Percentiles rank a stretch among this genome's conserved stretches.
These are phyloP conservation scores for Peribolospora baueri DNA, from an alignment of 768 basidiomycete genomes.

Conservation along the genomic window DNA sequence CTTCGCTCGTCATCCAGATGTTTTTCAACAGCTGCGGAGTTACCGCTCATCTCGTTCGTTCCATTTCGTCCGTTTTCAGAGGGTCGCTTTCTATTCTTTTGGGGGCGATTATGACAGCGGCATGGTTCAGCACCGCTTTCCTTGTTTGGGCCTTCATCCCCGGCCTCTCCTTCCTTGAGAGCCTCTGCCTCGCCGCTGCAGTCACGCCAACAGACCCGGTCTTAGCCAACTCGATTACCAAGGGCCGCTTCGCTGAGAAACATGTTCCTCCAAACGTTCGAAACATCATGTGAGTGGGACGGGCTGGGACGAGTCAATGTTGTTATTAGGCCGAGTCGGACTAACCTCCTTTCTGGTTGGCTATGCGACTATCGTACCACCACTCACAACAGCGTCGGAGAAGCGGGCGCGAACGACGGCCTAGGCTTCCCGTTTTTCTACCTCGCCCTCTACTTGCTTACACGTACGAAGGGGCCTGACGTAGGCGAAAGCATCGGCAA, in stretches of 20 bases:
- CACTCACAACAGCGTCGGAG: slow-evolving; percentile 12
- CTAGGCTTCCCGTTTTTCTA: slow-evolving; percentile 24
- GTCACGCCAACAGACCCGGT: slow-evolving; percentile 25
- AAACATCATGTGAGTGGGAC: slow-evolving; percentile 18
- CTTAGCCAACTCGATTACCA: slow-evolving; percentile 18
- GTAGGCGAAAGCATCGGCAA: slow-evolving; percentile 15
- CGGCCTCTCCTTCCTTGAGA: slow-evolving; percentile 20
- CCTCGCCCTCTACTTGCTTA: slow-evolving; percentile 18
- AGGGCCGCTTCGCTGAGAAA: slow-evolving; percentile 23
- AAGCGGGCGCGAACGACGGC: slow-evolving; percentile 25
- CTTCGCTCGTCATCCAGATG: too few relatives aligned
- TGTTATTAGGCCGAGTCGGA: neutral
- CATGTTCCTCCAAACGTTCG: slow-evolving; percentile 21
- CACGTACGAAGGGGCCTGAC: slow-evolving; percentile 11
- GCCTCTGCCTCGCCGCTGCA: slow-evolving; percentile 20
- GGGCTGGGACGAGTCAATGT: neutral
- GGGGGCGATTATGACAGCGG: slow-evolving; percentile 21
- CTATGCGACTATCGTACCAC: neutral
- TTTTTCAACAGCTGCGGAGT: too few relatives aligned
- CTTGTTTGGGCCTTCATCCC: slow-evolving; percentile 22
- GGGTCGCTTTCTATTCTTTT: slow-evolving; percentile 19
- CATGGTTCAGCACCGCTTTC: slow-evolving; percentile 21
- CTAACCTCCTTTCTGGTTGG: neutral
- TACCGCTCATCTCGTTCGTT: too few relatives aligned
- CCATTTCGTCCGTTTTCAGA: neutral